Conservation (phyloP, 176 grass and related monocot genomes). For the Saccharum officinarum region DNA sequence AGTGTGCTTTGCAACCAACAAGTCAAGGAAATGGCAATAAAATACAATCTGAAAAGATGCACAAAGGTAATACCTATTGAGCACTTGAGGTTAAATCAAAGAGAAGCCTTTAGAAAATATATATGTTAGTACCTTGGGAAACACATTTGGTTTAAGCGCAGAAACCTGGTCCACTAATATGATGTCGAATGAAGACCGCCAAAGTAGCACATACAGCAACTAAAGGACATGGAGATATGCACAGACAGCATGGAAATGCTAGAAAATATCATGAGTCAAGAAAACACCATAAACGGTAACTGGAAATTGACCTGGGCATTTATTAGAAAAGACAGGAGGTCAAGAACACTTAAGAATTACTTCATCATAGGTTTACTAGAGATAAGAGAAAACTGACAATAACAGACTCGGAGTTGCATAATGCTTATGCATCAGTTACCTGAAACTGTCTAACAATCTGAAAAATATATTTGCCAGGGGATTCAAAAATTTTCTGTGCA, state of each 20-base stretch:
- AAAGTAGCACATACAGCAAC: constrained; percentile 41
- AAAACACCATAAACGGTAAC: constrained; percentile 43
- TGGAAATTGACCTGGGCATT: constrained; percentile 43
- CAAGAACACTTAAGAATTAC: constrained; percentile 1
- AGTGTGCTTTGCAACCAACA: constrained; percentile 59
- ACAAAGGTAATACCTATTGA: background rate
- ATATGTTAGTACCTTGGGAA: constrained; percentile 36
- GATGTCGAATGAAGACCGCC: constrained; percentile 47
- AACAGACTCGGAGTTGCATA: background rate
- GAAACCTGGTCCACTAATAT: constrained; percentile 41
- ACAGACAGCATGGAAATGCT: constrained; percentile 55
- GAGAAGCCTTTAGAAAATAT: background rate
- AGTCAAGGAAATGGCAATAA: constrained; percentile 63
- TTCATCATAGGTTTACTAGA: background rate
- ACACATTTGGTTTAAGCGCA: constrained; percentile 29
- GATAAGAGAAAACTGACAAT: background rate
- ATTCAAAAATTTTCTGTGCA: background rate
- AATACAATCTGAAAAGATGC: constrained; percentile 48
- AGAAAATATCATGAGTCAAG: background rate
- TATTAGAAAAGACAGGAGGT: constrained; percentile 5
- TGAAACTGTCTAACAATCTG: background rate
- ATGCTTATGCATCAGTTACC: background rate
- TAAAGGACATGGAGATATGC: constrained; percentile 48
- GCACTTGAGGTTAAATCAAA: background rate
- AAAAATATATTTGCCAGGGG: background rate